These are phyloP conservation scores for Rhizopogon rudus DNA, from an alignment of 768 basidiomycete genomes.

Conservation along the genomic window DNA sequence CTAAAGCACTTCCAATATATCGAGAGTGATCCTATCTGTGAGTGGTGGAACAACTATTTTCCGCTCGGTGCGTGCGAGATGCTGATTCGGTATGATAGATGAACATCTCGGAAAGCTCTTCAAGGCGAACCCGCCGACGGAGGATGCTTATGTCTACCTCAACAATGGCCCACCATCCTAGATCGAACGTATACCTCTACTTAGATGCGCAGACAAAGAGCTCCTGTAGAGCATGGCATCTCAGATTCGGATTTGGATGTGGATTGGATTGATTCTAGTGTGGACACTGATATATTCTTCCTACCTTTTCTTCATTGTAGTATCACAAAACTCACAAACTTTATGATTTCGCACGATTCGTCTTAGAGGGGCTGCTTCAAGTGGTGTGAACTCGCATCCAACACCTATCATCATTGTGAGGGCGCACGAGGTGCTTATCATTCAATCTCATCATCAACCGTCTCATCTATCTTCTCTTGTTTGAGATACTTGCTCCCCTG, in stretches of 20 bases:
- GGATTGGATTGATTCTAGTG: background rate
- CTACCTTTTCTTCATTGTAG: background rate
- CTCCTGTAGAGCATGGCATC: background rate
- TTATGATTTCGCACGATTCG: background rate
- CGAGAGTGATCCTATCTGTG: constrained; percentile 69
- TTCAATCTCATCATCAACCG: constrained; percentile 8
- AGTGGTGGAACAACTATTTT: constrained; percentile 30
- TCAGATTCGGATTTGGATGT: too few relatives aligned
- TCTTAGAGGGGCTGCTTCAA: too few relatives aligned
- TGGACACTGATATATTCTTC: constrained; percentile 8
- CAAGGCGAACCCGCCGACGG: constrained; percentile 61
- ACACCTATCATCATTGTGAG: too few relatives aligned
- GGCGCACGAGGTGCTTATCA: too few relatives aligned
- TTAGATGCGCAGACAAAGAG: background rate
- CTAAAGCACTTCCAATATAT: constrained; percentile 73
- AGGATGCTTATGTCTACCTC: constrained; percentile 73
- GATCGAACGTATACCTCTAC: background rate
- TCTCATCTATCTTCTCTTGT: background rate
- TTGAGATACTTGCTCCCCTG: constrained; percentile 36
- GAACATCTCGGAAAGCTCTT: constrained; percentile 56
- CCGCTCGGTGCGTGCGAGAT: background rate
- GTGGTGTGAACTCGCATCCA: too few relatives aligned
- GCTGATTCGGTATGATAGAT: constrained; percentile 34
- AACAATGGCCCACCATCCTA: constrained; percentile 41
- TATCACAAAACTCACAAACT: background rate